Evolutionary conservation across 1,284 basidiomycete species (phyloP).

Genomic region (Moniliella sp.): DNA sequence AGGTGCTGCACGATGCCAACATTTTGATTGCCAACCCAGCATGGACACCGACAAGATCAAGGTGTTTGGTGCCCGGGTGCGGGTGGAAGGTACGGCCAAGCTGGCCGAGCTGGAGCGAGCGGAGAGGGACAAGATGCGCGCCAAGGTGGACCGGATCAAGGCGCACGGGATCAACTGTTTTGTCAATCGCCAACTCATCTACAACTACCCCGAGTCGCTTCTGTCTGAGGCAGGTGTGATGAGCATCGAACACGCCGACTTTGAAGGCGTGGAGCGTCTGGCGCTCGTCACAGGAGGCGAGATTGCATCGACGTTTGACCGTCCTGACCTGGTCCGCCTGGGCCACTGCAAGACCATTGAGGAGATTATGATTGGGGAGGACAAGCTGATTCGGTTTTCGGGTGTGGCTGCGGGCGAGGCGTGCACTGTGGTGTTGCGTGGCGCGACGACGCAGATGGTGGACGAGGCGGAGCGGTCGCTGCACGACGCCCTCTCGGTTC

Average conservation of each 20-base stretch:
- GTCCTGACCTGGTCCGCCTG: constrained; percentile 76
- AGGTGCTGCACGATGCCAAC: constrained; percentile 78
- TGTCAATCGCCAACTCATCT: constrained; percentile 93
- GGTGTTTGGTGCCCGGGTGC: constrained; percentile 84
- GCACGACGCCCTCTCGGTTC: constrained; percentile 85
- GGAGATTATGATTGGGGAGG: constrained; percentile 97
- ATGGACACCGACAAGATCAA: constrained; percentile 99
- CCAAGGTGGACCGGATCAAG: constrained; percentile 83
- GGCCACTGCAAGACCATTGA: constrained; percentile 85
- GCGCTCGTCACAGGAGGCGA: constrained; percentile 93
- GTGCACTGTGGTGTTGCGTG: constrained; percentile 92
- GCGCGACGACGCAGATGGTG: constrained; percentile 92
- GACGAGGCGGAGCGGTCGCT: constrained; percentile 94
- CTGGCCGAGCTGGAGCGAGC: constrained; percentile 91
- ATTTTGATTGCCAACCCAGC: constrained; percentile 90
- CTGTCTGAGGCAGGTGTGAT: constrained; percentile 81
- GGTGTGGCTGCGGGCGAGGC: constrained; percentile 92
- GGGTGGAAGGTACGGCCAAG: constrained; percentile 85
- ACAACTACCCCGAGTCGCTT: constrained; percentile 93
- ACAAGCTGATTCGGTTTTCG: constrained; percentile 74
- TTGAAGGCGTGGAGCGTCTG: constrained; percentile 88
- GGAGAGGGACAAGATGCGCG: constrained; percentile 97
- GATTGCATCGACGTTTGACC: constrained; percentile 84
- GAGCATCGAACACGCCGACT: constrained; percentile 95
- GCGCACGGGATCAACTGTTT: constrained; percentile 90